phyloP scores from a whole-genome alignment of 2,329 filamentous ascomycete species.

The Sporothrix euskadiensis region DNA sequence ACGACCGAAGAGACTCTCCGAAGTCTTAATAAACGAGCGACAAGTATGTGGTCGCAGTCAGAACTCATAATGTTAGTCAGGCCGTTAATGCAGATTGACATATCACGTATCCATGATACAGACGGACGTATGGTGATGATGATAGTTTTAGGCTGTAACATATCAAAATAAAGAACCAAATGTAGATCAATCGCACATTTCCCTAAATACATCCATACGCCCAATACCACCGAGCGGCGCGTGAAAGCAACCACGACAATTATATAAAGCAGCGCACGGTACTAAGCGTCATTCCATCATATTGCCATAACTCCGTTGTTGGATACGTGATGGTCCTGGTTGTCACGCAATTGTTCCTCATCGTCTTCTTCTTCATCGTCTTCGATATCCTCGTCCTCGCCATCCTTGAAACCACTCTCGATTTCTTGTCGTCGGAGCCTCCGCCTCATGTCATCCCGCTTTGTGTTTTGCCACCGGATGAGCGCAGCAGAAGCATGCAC shows the following conservation, averaged over 20 bases:
- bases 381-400: slow-evolving; percentile 58
- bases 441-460: slow-evolving; percentile 78
- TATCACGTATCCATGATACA: neutral
- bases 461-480: slow-evolving; percentile 83
- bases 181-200: neutral
- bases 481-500: slow-evolving; percentile 88
- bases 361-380: slow-evolving; percentile 59
- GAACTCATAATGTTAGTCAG: neutral
- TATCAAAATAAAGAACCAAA: neutral
- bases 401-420: slow-evolving; percentile 77
- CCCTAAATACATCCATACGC: slow-evolving; percentile 3
- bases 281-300: neutral
- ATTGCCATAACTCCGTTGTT: neutral
- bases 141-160: neutral
- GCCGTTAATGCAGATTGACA: neutral
- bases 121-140: too few species aligned
- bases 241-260: neutral
- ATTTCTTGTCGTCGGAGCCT: slow-evolving; percentile 70
- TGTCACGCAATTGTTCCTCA: slow-evolving; percentile 40
- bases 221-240: neutral
- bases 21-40: neutral
- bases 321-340: neutral
- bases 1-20: neutral
- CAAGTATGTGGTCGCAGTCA: neutral
- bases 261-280: neutral